Conservation (phyloP, 225 moss, liverwort and hornwort species). For the Physcomitrellopsis africana region DNA sequence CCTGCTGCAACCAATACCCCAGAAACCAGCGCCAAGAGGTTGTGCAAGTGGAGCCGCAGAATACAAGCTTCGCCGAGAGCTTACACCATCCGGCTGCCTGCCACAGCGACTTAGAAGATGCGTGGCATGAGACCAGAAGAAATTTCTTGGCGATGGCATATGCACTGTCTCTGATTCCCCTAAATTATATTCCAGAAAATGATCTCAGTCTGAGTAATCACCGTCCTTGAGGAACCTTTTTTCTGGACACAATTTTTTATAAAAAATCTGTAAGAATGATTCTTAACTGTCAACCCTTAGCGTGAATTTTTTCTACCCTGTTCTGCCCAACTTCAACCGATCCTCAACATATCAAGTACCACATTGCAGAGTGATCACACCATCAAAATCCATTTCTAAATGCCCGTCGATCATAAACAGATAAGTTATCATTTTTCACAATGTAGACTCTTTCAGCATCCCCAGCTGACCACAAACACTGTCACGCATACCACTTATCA, state of each 20-base stretch:
- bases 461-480: constrained; percentile 10
- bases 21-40: constrained; percentile 31
- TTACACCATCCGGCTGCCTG: constrained; percentile 45
- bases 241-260: constrained; percentile 27
- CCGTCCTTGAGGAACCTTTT: constrained; percentile 15
- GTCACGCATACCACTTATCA: constrained; percentile 2
- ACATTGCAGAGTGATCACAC: constrained; percentile 6
- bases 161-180: constrained; percentile 30
- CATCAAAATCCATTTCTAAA: neutral
- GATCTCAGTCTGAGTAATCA: constrained; percentile 25
- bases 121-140: constrained; percentile 38
- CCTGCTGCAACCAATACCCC: constrained; percentile 33
- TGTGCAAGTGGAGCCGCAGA: constrained; percentile 40
- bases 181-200: constrained; percentile 26
- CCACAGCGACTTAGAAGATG: constrained; percentile 44
- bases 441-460: neutral
- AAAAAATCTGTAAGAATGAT: constrained; percentile 5
- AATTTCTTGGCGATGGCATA: constrained; percentile 52
- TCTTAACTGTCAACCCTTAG: neutral
- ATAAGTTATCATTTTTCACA: neutral
- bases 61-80: constrained; percentile 38
- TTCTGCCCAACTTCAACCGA: constrained; percentile 17
- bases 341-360: constrained; percentile 1
- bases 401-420: neutral
- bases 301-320: neutral